Evolutionary conservation across 2,329 filamentous ascomycete species (phyloP).

Genomic region (Tolypocladium ophioglossoides): DNA sequence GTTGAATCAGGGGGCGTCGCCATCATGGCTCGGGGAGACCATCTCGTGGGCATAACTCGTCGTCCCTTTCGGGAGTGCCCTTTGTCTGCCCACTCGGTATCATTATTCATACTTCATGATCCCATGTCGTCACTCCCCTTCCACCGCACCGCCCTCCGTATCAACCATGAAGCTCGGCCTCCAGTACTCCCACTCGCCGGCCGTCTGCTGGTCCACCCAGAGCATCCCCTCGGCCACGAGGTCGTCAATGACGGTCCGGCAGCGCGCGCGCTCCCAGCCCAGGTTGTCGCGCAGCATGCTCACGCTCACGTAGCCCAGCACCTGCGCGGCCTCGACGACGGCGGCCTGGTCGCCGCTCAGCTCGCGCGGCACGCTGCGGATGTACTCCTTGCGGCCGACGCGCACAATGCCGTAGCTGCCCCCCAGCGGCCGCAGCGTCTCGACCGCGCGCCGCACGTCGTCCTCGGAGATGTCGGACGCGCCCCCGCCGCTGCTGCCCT

Average conservation of each 20-base stretch:
- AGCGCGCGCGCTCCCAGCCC: conserved; percentile 71
- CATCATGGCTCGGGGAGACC: not conserved
- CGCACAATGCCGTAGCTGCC: conserved; percentile 77
- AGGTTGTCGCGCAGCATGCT: conserved; percentile 84
- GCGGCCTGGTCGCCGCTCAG: conserved; percentile 89
- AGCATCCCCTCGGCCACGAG: conserved; percentile 80
- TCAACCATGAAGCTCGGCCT: conserved; percentile 63
- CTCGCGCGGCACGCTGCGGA: conserved; percentile 88
- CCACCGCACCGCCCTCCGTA: conserved; percentile 11
- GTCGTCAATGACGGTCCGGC: conserved; percentile 86
- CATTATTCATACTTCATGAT: not conserved
- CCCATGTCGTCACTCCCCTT: conserved; percentile 4
- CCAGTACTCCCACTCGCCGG: conserved; percentile 86
- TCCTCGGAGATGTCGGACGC: conserved; percentile 69
- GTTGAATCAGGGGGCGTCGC: not conserved
- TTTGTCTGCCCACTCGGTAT: not conserved
- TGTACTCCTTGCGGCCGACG: conserved; percentile 77
- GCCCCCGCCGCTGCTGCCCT: conserved; percentile 58
- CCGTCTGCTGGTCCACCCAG: conserved; percentile 81
- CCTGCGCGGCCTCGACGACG: conserved; percentile 82
- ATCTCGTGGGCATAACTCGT: not conserved
- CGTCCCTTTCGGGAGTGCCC: not conserved
- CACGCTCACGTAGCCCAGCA: conserved; percentile 81
- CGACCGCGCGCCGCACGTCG: conserved; percentile 82
- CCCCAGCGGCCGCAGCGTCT: conserved; percentile 75